Base-by-base conservation (phyloP, 257 asterid species). In the Solanum raphanifolium region DNA sequence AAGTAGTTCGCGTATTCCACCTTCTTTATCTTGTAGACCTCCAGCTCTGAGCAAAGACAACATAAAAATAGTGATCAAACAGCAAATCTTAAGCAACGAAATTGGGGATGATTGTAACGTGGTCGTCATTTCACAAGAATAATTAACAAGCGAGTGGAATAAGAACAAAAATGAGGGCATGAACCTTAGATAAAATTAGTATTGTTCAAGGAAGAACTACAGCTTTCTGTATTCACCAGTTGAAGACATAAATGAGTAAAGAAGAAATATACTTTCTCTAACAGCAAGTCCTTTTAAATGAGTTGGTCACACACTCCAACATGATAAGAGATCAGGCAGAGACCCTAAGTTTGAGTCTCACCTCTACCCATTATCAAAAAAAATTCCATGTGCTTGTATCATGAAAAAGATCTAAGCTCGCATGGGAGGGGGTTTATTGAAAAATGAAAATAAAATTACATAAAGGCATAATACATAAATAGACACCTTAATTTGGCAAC, bases 11-110 rank as follows among this genome's bases (percentile, higher is more conserved):
- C 99, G 87, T 16, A 93, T 38, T 20, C 99, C 99, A 13, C 98
- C 99, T 41, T 95, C 99, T 91, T 90, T 95, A 84, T 97, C 99
- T 92, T 91, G 98, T 94, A 97, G 89, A 9, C 99, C 98, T 85
- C 98, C 99, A 83, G 99, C 98, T 90, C 99, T 97, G 88, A 18
- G 71, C 66, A 89, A 91, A n/a, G n/a, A n/a, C n/a, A n/a, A 32
- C 39, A 75, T 52, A 55, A 60, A 73, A 46, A 75, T 27, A 23
- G n/a, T 39, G 73, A 48, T 23, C 11, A 41, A 23, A 55, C 9
- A 25, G 5, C 23, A 46, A 79, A 81, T 46, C 13, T 27, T 43
- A 18, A 81, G 21, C 58, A 75, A 79, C 0, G 6, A 27, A 74
- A 10, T 23, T 74, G 0, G 32, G 20, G 21, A 36, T 36, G 52